These are phyloP conservation scores for Lolium multiflorum DNA, from an alignment of 176 grass and related monocot genomes.

Conservation along the genomic window DNA sequence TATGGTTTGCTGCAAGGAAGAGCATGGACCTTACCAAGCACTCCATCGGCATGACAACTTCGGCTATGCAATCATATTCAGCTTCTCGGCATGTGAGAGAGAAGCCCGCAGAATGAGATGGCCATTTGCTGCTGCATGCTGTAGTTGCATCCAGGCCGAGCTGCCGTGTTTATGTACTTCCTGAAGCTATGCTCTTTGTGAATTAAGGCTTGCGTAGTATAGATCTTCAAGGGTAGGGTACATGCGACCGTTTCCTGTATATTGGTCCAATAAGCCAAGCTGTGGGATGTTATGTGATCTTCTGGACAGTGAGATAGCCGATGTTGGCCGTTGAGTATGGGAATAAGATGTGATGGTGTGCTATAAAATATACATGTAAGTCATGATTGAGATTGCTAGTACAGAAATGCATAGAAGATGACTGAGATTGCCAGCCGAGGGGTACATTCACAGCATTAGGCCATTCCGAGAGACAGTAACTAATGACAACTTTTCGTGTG, in stretches of 20 bases:
- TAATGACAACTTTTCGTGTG: no score
- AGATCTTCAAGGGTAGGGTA: not conserved
- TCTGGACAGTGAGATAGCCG: not conserved
- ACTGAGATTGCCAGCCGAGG: not conserved
- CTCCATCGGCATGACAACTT: slow-evolving; percentile 62
- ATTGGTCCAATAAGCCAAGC: slow-evolving; percentile 6
- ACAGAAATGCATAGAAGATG: not conserved
- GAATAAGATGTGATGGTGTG: not conserved
- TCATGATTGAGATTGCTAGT: not conserved
- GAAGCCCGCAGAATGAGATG: slow-evolving; percentile 11
- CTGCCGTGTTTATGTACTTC: not conserved
- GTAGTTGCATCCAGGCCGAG: not conserved
- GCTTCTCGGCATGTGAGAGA: slow-evolving; percentile 47
- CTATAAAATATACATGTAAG: not conserved
- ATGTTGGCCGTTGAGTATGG: not conserved
- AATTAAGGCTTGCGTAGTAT: slow-evolving; percentile 34
- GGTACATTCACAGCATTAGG: no score
- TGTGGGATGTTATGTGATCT: not conserved
- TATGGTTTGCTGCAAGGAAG: slow-evolving; percentile 73
- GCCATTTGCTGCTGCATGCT: not conserved
- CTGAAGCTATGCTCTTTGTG: slow-evolving; percentile 14
- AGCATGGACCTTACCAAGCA: slow-evolving; percentile 75
- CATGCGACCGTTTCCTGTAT: not conserved
- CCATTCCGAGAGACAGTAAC: no score
- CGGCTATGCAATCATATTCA: slow-evolving; percentile 67